Conservation (phyloP, 441 rosid species). For the Pelargonium cotyledonis region DNA sequence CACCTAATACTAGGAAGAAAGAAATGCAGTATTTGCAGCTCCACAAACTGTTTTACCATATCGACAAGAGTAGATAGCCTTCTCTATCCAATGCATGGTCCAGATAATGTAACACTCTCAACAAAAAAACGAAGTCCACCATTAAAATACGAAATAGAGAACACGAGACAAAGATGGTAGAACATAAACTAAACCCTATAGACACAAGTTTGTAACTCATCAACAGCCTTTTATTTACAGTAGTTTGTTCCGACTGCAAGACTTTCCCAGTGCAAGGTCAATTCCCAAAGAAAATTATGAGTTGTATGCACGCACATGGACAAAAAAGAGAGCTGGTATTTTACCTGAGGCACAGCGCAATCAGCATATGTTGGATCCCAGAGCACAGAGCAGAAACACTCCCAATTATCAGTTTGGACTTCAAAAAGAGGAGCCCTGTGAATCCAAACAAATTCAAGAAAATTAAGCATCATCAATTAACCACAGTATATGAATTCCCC, state of each 20-base stretch:
- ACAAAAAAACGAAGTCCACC: background rate
- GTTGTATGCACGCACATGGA: conserved; percentile 8
- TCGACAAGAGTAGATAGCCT: background rate
- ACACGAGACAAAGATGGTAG: background rate
- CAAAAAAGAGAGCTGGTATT: background rate
- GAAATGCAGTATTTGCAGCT: background rate
- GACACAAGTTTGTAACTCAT: no score
- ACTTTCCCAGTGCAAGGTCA: background rate
- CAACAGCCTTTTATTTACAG: background rate
- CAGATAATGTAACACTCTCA: background rate
- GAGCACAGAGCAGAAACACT: conserved; percentile 68
- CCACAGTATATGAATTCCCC: background rate
- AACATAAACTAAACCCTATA: no score
- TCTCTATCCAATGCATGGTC: background rate
- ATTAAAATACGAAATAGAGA: background rate
- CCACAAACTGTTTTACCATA: background rate
- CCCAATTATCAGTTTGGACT: conserved; percentile 88
- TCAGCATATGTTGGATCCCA: conserved; percentile 91
- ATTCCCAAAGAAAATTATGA: background rate
- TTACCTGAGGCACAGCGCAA: conserved; percentile 87
- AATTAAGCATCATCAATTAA: conserved; percentile 19
- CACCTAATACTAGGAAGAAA: background rate
- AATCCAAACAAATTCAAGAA: conserved; percentile 14
- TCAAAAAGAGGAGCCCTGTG: conserved; percentile 88
- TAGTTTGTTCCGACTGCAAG: background rate